These are phyloP conservation scores for Septoria petroselini DNA, from an alignment of 2,329 filamentous ascomycete species.

Conservation along the genomic window DNA sequence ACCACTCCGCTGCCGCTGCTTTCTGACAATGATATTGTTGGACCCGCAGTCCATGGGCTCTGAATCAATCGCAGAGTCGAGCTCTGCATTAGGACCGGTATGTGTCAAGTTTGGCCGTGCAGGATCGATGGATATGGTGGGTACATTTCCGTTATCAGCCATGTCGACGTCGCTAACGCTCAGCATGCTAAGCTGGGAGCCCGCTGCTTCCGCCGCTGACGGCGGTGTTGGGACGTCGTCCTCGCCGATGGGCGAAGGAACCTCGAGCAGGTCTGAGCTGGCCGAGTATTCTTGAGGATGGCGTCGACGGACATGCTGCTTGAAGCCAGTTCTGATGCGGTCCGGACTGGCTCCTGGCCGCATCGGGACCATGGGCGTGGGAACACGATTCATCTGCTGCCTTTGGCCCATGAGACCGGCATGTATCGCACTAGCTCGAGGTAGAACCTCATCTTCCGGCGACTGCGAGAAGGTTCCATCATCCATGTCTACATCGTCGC, in stretches of 20 bases:
- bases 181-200: constrained; percentile 38
- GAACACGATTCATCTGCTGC: constrained; percentile 27
- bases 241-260: constrained; percentile 38
- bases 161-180: constrained; percentile 40
- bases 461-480: constrained; percentile 27
- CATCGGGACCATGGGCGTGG: constrained; percentile 30
- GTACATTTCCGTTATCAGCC: constrained; percentile 27
- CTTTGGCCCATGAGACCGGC: constrained; percentile 27
- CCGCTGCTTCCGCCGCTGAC: constrained; percentile 36
- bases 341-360: constrained; percentile 25
- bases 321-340: constrained; percentile 22
- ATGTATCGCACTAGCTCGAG: constrained; percentile 7
- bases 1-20: constrained; percentile 38
- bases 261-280: constrained; percentile 34
- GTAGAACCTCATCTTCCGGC: constrained; percentile 19
- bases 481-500: constrained; percentile 30
- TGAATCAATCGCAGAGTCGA: constrained; percentile 21
- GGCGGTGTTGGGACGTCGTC: constrained; percentile 38
- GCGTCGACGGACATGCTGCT: constrained; percentile 33
- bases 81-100: constrained; percentile 11
- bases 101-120: constrained; percentile 19
- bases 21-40: constrained; percentile 32
- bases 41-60: constrained; percentile 27
- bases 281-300: constrained; percentile 34
- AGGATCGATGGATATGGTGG: constrained; percentile 28